phyloP scores from a whole-genome alignment of 164 flowering plant species.

The Vitis rotundifolia region DNA sequence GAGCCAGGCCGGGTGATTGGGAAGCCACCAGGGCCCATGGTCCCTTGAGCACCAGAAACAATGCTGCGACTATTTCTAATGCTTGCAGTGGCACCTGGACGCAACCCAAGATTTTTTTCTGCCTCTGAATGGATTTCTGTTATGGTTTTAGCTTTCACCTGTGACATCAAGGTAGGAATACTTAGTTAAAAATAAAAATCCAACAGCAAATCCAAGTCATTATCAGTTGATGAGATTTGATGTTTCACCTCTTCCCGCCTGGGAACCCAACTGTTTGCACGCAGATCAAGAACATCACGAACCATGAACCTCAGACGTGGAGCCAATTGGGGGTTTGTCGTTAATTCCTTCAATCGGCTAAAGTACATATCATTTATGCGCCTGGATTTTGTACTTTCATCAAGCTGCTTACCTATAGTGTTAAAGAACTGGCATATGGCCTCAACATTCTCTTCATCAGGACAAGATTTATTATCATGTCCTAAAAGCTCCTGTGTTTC shows the following conservation, averaged over 20 bases:
- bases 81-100: constrained; percentile 83
- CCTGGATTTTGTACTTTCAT: constrained; percentile 68
- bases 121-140: constrained; percentile 93
- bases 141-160: constrained; percentile 94
- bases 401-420: constrained; percentile 98
- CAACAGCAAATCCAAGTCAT: neutral
- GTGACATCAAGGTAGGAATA: constrained; percentile 6
- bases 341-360: constrained; percentile 66
- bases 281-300: constrained; percentile 79
- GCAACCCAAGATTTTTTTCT: constrained; percentile 82
- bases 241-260: constrained; percentile 83
- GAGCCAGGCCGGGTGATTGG: constrained; percentile 75
- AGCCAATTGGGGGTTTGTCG: constrained; percentile 64
- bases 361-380: constrained; percentile 79
- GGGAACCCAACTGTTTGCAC: constrained; percentile 86
- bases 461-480: constrained; percentile 64
- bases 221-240: neutral
- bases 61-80: constrained; percentile 62
- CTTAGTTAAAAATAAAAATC: neutral
- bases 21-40: constrained; percentile 57
- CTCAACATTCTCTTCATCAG: constrained; percentile 96
- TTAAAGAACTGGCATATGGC: constrained; percentile 93
- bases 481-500: constrained; percentile 80
- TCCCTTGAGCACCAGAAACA: constrained; percentile 46
- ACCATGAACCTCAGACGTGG: constrained; percentile 82